Evolutionary conservation across 108 stramenopile species (phyloP).

Genomic region (Skeletonema costatum): DNA sequence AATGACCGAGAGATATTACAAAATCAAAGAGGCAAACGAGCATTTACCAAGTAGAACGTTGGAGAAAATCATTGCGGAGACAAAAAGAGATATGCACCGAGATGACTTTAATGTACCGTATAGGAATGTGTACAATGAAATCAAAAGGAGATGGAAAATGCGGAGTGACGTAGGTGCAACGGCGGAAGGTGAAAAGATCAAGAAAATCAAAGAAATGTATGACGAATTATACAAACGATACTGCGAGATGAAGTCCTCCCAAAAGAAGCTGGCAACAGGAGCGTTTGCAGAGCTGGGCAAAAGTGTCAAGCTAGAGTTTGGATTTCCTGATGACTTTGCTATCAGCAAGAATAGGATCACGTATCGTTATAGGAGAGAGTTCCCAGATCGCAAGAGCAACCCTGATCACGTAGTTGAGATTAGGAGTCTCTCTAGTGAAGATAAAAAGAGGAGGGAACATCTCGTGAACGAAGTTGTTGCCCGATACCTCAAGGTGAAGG

Average conservation of each 20-base stretch:
- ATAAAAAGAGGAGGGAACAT: conserved; percentile 12
- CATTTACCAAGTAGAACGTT: conserved; percentile 9
- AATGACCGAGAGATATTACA: conserved; percentile 8
- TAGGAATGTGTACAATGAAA: not conserved
- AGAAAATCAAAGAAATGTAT: not conserved
- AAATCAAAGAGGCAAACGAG: not conserved
- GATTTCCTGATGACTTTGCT: conserved; percentile 4
- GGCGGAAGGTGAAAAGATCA: not conserved
- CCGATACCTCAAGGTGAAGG: conserved; percentile 16
- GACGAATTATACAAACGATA: conserved; percentile 1
- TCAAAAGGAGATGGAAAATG: not conserved
- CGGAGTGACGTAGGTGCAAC: not conserved
- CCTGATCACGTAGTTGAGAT: conserved; percentile 2
- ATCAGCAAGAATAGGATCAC: conserved; percentile 1
- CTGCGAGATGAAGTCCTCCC: not conserved
- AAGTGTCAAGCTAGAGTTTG: conserved; percentile 6
- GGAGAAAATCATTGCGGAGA: conserved; percentile 7
- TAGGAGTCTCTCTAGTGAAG: conserved; percentile 6
- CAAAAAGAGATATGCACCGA: conserved; percentile 7
- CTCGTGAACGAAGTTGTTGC: conserved; percentile 22
- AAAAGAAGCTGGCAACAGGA: conserved; percentile 7
- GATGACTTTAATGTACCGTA: conserved; percentile 4
- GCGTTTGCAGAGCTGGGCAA: conserved; percentile 4
- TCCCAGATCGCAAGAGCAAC: conserved; percentile 2
- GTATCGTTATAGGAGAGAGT: conserved; percentile 2